These are phyloP conservation scores for Cladosporium cucumerinum DNA, from an alignment of 2,329 filamentous ascomycete species.

Conservation along the genomic window DNA sequence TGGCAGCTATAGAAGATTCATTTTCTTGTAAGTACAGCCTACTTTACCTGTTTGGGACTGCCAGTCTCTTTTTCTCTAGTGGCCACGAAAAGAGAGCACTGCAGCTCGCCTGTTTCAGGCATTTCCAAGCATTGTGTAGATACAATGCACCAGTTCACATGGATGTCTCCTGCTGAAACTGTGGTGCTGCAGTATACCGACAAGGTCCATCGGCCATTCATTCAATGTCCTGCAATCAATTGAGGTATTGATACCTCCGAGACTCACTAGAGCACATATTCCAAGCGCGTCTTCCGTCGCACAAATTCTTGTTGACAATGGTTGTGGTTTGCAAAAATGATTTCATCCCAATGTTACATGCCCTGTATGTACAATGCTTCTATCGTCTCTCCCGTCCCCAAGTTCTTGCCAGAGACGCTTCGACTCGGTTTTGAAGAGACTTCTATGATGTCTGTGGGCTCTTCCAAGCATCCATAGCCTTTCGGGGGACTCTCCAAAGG, in stretches of 20 bases:
- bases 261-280: neutral
- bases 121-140: neutral
- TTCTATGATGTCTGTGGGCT: neutral
- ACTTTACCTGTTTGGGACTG: neutral
- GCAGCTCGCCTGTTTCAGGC: neutral
- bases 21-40: neutral
- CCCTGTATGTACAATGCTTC: neutral
- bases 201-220: neutral
- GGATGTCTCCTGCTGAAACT: neutral
- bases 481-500: neutral
- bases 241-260: neutral
- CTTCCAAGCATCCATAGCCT: neutral
- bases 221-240: neutral
- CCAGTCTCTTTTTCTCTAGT: neutral
- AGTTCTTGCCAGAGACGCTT: neutral
- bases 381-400: neutral
- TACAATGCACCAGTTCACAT: neutral
- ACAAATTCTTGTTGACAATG: neutral
- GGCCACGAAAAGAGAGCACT: neutral
- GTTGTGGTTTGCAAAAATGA: neutral
- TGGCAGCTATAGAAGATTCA: neutral
- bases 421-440: neutral
- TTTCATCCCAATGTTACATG: neutral
- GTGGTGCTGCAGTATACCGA: neutral
- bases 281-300: neutral